Percentiles rank a stretch among this genome's conserved stretches.
These are phyloP conservation scores for Kingdonia uniflora DNA, from an alignment of 164 flowering plant genomes.

Conservation along the genomic window DNA sequence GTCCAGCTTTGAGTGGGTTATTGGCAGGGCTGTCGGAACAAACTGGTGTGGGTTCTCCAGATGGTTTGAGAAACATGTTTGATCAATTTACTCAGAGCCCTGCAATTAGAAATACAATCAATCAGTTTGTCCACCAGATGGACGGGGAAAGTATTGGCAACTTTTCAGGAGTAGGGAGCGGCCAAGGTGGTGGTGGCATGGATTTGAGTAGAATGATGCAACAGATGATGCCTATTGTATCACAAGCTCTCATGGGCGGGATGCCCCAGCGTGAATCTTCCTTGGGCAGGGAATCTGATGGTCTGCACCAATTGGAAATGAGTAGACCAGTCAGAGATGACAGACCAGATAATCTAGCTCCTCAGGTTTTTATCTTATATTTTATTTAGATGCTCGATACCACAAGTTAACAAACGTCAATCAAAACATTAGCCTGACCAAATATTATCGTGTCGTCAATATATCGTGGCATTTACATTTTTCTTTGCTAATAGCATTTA, in stretches of 20 bases:
- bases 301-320: conserved; percentile 13
- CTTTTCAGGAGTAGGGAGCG: conserved; percentile 47
- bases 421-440: too few species aligned
- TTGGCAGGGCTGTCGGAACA: conserved; percentile 78
- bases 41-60: conserved; percentile 73
- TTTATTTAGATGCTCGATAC: not conserved
- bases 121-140: conserved; percentile 72
- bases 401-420: not conserved
- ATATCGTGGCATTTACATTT: not conserved
- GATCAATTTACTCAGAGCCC: conserved; percentile 77
- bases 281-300: conserved; percentile 14
- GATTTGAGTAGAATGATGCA: conserved; percentile 81
- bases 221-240: conserved; percentile 96
- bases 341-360: conserved; percentile 10
- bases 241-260: conserved; percentile 56
- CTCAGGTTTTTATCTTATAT: conserved; percentile 22
- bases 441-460: too few species aligned
- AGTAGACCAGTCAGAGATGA: conserved; percentile 17
- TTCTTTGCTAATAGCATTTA: not conserved
- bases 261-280: conserved; percentile 18
- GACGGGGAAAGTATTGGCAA: conserved; percentile 49
- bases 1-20: conserved; percentile 57
- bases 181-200: conserved; percentile 50
- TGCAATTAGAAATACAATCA: conserved; percentile 56
- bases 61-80: conserved; percentile 62